Base-by-base conservation (phyloP, 352 stramenopile genomes). In the Phytopythium vexans region DNA sequence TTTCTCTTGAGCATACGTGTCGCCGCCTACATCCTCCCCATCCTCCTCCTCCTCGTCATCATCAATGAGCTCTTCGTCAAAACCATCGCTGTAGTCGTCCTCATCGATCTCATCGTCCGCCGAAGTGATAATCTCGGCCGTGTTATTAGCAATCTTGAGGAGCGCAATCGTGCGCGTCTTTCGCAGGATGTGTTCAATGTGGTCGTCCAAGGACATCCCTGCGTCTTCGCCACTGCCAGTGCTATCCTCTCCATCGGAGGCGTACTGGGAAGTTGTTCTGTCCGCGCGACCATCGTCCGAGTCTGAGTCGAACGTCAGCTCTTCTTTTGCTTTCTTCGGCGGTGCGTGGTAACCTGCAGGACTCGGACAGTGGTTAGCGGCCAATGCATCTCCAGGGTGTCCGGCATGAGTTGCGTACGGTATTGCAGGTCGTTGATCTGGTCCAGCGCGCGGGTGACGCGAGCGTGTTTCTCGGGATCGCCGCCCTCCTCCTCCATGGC, bases 101-200 rank as follows among this genome's bases (percentile, higher is more conserved):
- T 74, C 73, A 3, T 70, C 68, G 11, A 82, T 67, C 3, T 70
- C 56, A 7, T 71, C 74, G 10, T 83, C 72, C 3, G 75, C 82
- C 1, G 71, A 62, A 1, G 48, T 12, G 7, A 88, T 54, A 27
- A 83, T 65, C 32, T 79, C 62, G 5, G 73, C 80, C n/a, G 80
- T 88, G 53, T 88, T 88, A 49, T 86, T 88, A 42, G 75, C 80
- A 36, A 88, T 86, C 43, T 86, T 86, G 41, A 88, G 64, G 55
- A 90, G 63, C 16, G 80, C 77, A 21, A 90, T 58, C 12, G 75
- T 86, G 16, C 77, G 77, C 9, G 80, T 88, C 45, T 74, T 82
- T 27, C 68, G 60, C 54, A 88, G 60, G 52, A 90, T 77, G 34
- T 72, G 67, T 43, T 88, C 77, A 40, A 88, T 88, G 46, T 88